Evolutionary conservation across 306 rosid genomes (phyloP), one percentile per base, ranked within the genome.

Genomic region (Astragalus membranaceus): DNA sequence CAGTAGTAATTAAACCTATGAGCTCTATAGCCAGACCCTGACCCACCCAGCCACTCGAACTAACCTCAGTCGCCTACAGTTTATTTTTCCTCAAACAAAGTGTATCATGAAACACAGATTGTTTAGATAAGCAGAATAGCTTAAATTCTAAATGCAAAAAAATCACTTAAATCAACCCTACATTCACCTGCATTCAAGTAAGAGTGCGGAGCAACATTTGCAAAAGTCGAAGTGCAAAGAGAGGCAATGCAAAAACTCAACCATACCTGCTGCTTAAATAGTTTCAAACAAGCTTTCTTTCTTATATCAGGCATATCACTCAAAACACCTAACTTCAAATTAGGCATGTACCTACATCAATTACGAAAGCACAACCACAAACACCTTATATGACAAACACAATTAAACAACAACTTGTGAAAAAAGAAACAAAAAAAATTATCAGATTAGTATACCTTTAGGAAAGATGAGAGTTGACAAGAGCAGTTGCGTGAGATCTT

Each of bases 251-350:
- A 70, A 23, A 60, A 60, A 58, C 41, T 56, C 35, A 69, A 29
- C 2, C 29, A 16, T 68, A 92, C 98, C 96, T 89, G 95, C 68
- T 75, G 96, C 80, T 79, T 82, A 44, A 56, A 74, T 69, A 89
- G 74, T 77, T 92, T 92, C 30, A 67, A 69, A 48, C 79, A 73
- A 51, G 91, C 93, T 78, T 56, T 83, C 3, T 83, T 77, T 70
- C 84, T 63, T 69, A 92, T 88, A 69, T 62, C 75, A 16, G 87
- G 83, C 83, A 89, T 80, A 42, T 85, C 86, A 14, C 79, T 77
- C 54, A 89, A 79, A 79, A 81, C 85, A 57, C 98, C 95, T 23
- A 86, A 70, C 67, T 88, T 83, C 87, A 82, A 67, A 59, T 83
- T 50, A 51, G 96, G 91, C 75, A 92, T 43, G 81, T 85, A 88